Evolutionary conservation across 768 basidiomycete species (phyloP).

Genomic region (Macrolepiota dolichaula): DNA sequence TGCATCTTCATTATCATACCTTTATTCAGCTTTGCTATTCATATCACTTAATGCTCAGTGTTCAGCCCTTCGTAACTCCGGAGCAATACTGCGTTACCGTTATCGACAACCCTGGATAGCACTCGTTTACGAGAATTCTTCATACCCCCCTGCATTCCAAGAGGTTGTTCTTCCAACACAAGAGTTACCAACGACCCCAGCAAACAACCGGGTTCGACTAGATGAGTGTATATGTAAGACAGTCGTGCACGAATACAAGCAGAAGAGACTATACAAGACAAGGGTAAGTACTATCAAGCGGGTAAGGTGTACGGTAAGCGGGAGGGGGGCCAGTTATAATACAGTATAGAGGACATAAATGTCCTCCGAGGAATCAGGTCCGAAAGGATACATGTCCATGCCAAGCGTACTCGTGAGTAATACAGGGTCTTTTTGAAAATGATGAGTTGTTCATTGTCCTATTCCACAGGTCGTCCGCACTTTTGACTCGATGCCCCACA

Average conservation of each 20-base stretch:
- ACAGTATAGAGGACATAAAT: conserved; percentile 7
- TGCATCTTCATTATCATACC: neutral
- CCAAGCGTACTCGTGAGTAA: neutral
- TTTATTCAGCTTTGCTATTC: neutral
- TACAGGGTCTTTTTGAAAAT: neutral
- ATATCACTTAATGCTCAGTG: neutral
- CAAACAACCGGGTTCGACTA: neutral
- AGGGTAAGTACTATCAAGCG: neutral
- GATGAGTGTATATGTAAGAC: neutral
- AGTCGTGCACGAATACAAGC: neutral
- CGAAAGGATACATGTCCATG: conserved; percentile 8
- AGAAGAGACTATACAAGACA: neutral
- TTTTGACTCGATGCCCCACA: neutral
- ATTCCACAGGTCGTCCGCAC: neutral
- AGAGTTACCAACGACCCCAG: neutral
- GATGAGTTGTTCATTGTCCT: neutral
- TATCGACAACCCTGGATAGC: neutral
- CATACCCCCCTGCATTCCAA: neutral
- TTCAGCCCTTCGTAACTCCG: neutral
- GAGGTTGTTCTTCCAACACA: neutral
- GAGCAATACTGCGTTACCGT: neutral
- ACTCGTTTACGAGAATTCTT: neutral
- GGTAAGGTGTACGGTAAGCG: neutral
- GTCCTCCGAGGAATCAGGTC: conserved; percentile 5
- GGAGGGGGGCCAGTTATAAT: conserved; percentile 4